Base-by-base conservation (phyloP, 1,284 basidiomycete species). In the Jaminaea rosea region DNA sequence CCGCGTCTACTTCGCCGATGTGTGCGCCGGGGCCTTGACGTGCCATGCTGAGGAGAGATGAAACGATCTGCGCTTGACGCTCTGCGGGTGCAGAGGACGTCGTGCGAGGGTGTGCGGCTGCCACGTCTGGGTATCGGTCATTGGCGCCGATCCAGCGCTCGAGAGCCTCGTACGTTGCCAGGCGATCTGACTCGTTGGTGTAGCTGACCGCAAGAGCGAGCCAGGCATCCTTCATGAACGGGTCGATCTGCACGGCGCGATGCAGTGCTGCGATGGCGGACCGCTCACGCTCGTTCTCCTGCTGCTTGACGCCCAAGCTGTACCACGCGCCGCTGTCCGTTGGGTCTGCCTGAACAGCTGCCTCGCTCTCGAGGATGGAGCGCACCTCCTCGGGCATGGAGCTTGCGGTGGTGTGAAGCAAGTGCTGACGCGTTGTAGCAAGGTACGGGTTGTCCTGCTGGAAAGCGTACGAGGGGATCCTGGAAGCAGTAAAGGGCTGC, bases 281-380 rank as follows among this genome's bases (percentile, higher is more conserved):
- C 21, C 82, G 80, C 76, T 99, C 93, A 21, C 92, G 84, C 75
- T 99, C 93, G 74, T 94, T 96, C 76, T 96, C 93, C 76, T 99
- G 93, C 73, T 98, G 94, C 76, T 90, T 93, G 44, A 99, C 84
- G 24, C 94, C 93, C 42, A 98, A 83, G 54, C 86, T 82, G 69
- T 83, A 91, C 93, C 93, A 99, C 6, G 85, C 85, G 31, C 76
- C 67, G 0, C 87, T 84, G 58, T 87, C 81, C 0, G 75, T 77
- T 32, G 86, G 84, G 62, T 91, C 81, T 37, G 80, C 80, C 70
- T 94, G 88, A 8, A 94, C 90, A 7, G 81, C 82, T 3, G 91
- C 92, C 76, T 98, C 93, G 26, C 91, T 80, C 74, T 92, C 87
- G 15, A 97, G 79, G 13, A 73, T 62, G 17, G 59, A 60, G 29